Evolutionary conservation across 805 yeast genomes (phyloP).

Genomic region (Dipodascus geniculatus): DNA sequence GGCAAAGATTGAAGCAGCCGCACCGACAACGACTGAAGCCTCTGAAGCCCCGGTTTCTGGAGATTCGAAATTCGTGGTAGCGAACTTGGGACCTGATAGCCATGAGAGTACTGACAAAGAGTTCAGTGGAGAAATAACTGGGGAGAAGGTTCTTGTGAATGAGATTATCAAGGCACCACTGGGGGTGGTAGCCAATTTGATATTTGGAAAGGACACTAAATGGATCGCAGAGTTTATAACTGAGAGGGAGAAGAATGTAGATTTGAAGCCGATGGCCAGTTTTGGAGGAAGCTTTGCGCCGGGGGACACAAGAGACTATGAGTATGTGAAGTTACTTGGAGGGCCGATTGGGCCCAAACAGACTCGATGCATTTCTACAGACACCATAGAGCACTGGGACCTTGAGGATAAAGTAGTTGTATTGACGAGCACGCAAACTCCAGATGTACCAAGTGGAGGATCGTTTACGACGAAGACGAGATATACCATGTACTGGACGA

Average conservation of each 20-base stretch:
- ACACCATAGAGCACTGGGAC: constrained; percentile 46
- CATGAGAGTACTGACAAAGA: constrained; percentile 48
- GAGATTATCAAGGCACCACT: constrained; percentile 56
- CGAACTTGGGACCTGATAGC: constrained; percentile 50
- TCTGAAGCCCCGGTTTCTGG: background rate
- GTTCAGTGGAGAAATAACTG: constrained; percentile 32
- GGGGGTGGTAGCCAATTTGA: constrained; percentile 56
- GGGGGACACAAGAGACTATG: constrained; percentile 30
- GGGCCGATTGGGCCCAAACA: constrained; percentile 89
- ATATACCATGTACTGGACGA: constrained; percentile 66
- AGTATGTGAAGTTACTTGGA: constrained; percentile 63
- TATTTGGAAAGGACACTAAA: constrained; percentile 52
- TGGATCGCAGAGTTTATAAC: constrained; percentile 32
- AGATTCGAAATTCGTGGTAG: constrained; percentile 15
- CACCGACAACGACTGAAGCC: background rate
- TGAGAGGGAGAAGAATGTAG: constrained; percentile 23
- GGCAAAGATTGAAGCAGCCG: background rate
- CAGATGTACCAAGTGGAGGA: constrained; percentile 90
- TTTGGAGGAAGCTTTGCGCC: constrained; percentile 22
- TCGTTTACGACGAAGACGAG: constrained; percentile 67
- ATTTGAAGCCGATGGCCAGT: constrained; percentile 8
- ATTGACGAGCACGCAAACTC: constrained; percentile 58
- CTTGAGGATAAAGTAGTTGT: constrained; percentile 45
- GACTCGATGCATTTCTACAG: constrained; percentile 64
- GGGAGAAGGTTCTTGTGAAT: constrained; percentile 43